phyloP scores from a whole-genome alignment of 495 filamentous ascomycete species.

The Penicillium samsonianum region DNA sequence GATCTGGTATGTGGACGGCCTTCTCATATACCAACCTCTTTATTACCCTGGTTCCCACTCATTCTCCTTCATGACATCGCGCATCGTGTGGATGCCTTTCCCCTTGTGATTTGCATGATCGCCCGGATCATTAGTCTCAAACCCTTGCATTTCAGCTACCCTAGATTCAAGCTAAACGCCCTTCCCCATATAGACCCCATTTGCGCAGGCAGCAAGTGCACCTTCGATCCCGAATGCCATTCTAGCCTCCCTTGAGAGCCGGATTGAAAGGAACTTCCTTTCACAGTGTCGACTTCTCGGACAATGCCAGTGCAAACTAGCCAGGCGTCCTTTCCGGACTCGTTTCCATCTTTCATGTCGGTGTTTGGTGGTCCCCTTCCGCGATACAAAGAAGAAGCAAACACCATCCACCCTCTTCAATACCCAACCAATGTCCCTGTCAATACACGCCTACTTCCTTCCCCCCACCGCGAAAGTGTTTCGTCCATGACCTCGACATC shows the following conservation, averaged over 20 bases:
- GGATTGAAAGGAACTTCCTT: conserved; percentile 19
- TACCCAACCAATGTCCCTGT: conserved; percentile 36
- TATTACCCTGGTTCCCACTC: background rate
- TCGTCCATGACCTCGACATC: conserved; percentile 83
- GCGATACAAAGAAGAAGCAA: conserved; percentile 37
- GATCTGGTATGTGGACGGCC: conserved; percentile 24
- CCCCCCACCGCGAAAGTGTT: conserved; percentile 45
- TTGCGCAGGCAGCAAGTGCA: conserved; percentile 51
- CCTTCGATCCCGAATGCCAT: conserved; percentile 28
- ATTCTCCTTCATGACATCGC: conserved; percentile 14
- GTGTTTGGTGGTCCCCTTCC: conserved; percentile 54
- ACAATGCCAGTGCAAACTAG: conserved; percentile 52
- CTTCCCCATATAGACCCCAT: conserved; percentile 29
- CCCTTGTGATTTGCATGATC: conserved; percentile 20
- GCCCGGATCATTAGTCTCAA: conserved; percentile 29
- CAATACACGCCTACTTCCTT: conserved; percentile 36
- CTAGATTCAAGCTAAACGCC: conserved; percentile 32
- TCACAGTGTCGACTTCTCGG: conserved; percentile 13
- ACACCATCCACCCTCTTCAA: conserved; percentile 28
- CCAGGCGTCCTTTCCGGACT: conserved; percentile 54
- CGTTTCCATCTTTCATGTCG: conserved; percentile 73
- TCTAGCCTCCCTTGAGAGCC: conserved; percentile 26
- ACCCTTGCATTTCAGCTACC: conserved; percentile 27
- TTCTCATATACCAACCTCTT: background rate
- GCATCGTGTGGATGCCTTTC: conserved; percentile 15